Evolutionary conservation across 1,284 basidiomycete species (phyloP), one percentile per base, ranked within the genome.

Genomic region (Ceratobasidium sp.): DNA sequence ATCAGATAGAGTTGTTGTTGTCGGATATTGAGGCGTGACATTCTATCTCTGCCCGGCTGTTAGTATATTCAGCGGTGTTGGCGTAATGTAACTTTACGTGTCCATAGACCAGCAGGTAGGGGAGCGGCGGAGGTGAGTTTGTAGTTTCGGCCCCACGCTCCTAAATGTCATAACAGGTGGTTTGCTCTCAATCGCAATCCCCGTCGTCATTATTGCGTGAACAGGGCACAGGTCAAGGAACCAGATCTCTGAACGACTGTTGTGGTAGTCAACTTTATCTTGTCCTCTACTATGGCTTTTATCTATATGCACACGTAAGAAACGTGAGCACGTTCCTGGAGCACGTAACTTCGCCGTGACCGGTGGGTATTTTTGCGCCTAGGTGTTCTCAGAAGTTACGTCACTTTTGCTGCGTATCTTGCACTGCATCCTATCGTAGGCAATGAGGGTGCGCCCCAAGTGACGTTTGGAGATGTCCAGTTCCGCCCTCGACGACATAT

Each of bases 391-490:
- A 58, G 43, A 37, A 8, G 66, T 69, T 69, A 69, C 66, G 66
- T 69, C 66, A 69, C 66, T 41, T 16, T 69, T n/a, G 48, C 53
- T 69, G 66, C 66, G 53, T 41, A n/a, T 37, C 1, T 16, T 8
- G 43, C 66, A 58, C 66, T 34, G 53, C 66, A 46, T 69, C 66
- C 66, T 29, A 69, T 69, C 66, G 31, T 13, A 54, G 66, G n/a
- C 43, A 69, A 29, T 46, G 24, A n/a, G 22, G 19, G 19, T 69
- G 27, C 66, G 66, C 66, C 65, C 34, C 27, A 41, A 29, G 37
- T 61, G 37, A 37, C 39, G 2, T 61, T 69, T 41, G 49, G 53
- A 56, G 31, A 56, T 69, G 24, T 34, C 64, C 43, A 61, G 59
- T 37, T 46, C 53, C 39, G 22, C 8, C 49, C 43, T 19, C 13